These are phyloP conservation scores for Coemansia sp. DNA, from an alignment of 192 early-diverging fungal species.

Conservation along the genomic window DNA sequence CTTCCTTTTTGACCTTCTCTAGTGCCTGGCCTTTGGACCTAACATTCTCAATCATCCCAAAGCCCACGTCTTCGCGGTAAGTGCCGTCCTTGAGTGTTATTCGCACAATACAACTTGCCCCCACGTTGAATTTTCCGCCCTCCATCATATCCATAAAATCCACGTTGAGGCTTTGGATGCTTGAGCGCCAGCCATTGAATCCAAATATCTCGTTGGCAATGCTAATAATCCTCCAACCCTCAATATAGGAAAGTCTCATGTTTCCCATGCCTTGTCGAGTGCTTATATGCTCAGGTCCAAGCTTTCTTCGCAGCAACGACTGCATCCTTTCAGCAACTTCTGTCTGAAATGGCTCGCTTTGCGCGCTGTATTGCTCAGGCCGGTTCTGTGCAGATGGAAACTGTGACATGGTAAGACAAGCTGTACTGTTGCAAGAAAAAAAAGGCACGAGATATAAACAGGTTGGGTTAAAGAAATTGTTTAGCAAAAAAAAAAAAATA, in stretches of 20 bases:
- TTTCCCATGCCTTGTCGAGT: slow-evolving; percentile 69
- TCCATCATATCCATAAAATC: slow-evolving; percentile 68
- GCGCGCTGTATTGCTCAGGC: not conserved
- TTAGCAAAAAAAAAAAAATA: not conserved
- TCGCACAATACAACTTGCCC: slow-evolving; percentile 73
- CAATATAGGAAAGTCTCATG: slow-evolving; percentile 70
- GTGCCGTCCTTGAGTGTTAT: slow-evolving; percentile 88
- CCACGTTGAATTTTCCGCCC: slow-evolving; percentile 60
- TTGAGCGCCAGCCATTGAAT: slow-evolving; percentile 88
- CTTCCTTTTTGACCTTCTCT: slow-evolving; percentile 91
- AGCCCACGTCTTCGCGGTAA: slow-evolving; percentile 87
- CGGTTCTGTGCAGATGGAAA: slow-evolving; percentile 6
- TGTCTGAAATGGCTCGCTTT: slow-evolving; percentile 12
- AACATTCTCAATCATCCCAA: slow-evolving; percentile 74
- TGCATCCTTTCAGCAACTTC: slow-evolving; percentile 26
- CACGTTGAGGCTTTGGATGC: slow-evolving; percentile 67
- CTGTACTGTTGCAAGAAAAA: slow-evolving; percentile 7
- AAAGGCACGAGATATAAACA: not conserved
- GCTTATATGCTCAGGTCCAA: slow-evolving; percentile 70
- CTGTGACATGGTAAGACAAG: slow-evolving; percentile 5
- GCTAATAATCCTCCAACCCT: slow-evolving; percentile 79
- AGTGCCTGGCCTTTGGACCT: slow-evolving; percentile 76
- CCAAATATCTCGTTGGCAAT: slow-evolving; percentile 94
- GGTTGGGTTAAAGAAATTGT: not conserved
- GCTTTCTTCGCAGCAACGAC: slow-evolving; percentile 53